Evolutionary conservation across 2,329 filamentous ascomycete genomes (phyloP), one percentile per base, ranked within the genome.

Genomic region (Alternaria angustiovoidea): DNA sequence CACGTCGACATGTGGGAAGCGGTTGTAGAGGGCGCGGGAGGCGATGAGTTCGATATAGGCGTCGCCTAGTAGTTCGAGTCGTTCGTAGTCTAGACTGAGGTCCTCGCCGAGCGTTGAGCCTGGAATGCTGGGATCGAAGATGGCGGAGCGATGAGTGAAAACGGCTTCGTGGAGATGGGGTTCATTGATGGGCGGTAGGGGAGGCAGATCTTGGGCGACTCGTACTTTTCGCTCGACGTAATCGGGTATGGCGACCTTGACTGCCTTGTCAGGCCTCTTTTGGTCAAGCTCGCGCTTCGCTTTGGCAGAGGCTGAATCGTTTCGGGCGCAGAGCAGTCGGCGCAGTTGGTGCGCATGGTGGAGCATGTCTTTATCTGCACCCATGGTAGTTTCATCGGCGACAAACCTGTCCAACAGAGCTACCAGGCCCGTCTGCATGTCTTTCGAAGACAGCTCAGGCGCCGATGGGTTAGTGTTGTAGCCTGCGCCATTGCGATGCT

Each of bases 51-150:
- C 91, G 52, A 96, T 82, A 69, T 94, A 94, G 20, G 92, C 90
- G 75, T 98, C 94, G 7, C 94, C 94, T 7, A 97, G 84, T 81
- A 94, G 93, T 78, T 98, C 94, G 7, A 97, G 86, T 18, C 88
- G 87, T 72, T 97, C 94, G 77, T 97, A 97, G 70, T 83, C 80
- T 18, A 72, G 69, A 22, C 62, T 64, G 12, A 72, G 63, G 26
- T 70, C 67, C 3, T 62, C 57, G 28, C 75, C 57, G 16, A 73
- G 65, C 20, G 42, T 49, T 1, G 63, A 58, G 18, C 54, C 57
- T 9, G 64, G 65, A 18, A 69, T 61, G 12, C 74, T 68, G 3
- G 63, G 61, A 36, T 61, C 62, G 39, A 65, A 44, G 22, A 73
- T 63, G 43, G 64, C 55, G 8, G 75, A 75, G 6, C 61, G 80